Evolutionary conservation across 2,329 filamentous ascomycete species (phyloP).

Genomic region (Delphinella strobiligena): DNA sequence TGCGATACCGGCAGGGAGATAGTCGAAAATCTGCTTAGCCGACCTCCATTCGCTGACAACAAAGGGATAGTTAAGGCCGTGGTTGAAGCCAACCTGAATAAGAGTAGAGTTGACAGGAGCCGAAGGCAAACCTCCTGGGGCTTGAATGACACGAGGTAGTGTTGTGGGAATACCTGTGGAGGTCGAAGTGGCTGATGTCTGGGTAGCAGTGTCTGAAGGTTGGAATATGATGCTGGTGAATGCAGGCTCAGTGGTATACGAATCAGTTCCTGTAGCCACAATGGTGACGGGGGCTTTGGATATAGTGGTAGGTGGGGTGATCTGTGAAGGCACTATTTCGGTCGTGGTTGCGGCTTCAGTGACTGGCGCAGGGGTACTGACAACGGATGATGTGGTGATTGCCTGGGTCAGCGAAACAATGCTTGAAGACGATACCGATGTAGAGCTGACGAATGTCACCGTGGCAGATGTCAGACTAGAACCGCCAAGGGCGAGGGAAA

Average conservation of each 20-base stretch:
- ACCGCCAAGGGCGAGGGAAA: too few relatives aligned
- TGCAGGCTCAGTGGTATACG: conserved; percentile 35
- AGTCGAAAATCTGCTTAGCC: conserved; percentile 73
- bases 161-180: conserved; percentile 47
- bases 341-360: background rate
- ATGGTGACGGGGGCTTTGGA: conserved; percentile 25
- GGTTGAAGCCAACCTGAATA: conserved; percentile 77
- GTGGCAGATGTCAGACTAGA: too few relatives aligned
- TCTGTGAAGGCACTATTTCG: background rate
- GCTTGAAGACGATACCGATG: background rate
- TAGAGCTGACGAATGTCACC: too few relatives aligned
- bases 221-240: conserved; percentile 52
- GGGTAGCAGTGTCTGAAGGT: conserved; percentile 21
- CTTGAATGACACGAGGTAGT: conserved; percentile 65
- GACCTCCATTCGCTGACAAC: conserved; percentile 60
- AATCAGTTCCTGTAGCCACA: conserved; percentile 34
- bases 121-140: conserved; percentile 45
- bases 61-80: conserved; percentile 71
- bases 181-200: conserved; percentile 28
- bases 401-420: background rate
- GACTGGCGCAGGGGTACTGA: background rate
- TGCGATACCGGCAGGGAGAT: conserved; percentile 58
- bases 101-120: conserved; percentile 53
- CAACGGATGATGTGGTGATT: background rate
- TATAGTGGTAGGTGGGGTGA: background rate